phyloP scores from a whole-genome alignment of 2,329 filamentous ascomycete genomes.

The Colletotrichum sansevieriae region DNA sequence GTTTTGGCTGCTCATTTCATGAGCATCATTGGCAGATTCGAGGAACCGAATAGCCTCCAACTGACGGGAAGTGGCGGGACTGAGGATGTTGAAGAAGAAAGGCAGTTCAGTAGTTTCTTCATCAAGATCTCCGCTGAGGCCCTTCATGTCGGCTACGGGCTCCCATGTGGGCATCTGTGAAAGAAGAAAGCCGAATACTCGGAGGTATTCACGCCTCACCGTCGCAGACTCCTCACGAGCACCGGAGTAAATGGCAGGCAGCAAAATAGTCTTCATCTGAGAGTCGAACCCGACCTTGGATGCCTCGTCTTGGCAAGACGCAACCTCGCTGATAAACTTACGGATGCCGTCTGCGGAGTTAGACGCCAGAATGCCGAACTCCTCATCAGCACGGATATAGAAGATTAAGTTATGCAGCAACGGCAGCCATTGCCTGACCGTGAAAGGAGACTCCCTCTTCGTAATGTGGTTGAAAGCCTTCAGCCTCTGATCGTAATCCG shows the following conservation, averaged over 20 bases:
- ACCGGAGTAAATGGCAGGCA: conserved; percentile 83
- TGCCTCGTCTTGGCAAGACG: conserved; percentile 55
- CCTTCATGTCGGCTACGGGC: conserved; percentile 79
- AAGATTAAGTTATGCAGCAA: conserved; percentile 91
- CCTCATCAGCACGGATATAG: conserved; percentile 87
- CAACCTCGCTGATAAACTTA: conserved; percentile 78
- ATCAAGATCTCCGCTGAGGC: conserved; percentile 64
- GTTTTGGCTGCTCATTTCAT: conserved; percentile 80
- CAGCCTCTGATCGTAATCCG: conserved; percentile 87
- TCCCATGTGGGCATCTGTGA: conserved; percentile 77
- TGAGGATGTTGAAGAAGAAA: conserved; percentile 94
- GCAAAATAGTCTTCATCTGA: conserved; percentile 73
- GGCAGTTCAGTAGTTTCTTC: conserved; percentile 76
- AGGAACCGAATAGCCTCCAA: conserved; percentile 86
- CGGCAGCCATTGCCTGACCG: conserved; percentile 84
- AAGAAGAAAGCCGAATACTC: conserved; percentile 83
- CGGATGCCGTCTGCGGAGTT: conserved; percentile 87
- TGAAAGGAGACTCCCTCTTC: conserved; percentile 69
- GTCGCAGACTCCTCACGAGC: conserved; percentile 84
- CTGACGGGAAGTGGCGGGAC: conserved; percentile 88
- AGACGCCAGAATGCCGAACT: conserved; percentile 83
- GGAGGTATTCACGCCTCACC: conserved; percentile 84
- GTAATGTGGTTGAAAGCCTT: conserved; percentile 81
- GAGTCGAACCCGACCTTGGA: conserved; percentile 64
- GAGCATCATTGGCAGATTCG: conserved; percentile 73